A percentile compares a stretch with the other conserved stretches of the same genome.
Conservation (phyloP, 73 alveolate genomes). For the Tetrahymena borealis region DNA sequence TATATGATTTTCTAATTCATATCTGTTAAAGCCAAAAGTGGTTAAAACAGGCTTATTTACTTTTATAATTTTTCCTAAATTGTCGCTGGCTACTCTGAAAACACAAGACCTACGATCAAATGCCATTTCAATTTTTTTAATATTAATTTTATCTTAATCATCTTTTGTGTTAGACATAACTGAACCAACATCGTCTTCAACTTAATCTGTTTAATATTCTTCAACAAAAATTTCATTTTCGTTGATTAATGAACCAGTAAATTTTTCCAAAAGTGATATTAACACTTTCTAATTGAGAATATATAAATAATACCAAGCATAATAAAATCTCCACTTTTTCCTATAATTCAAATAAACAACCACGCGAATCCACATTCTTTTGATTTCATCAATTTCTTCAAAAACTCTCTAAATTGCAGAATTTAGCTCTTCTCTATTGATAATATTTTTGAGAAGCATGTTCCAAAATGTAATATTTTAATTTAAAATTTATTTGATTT, state of each 20-base stretch:
- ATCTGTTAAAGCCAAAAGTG: constrained; percentile 11
- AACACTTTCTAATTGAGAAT: constrained; percentile 20
- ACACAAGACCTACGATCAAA: constrained; percentile 36
- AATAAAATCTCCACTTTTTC: constrained; percentile 44
- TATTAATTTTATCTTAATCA: constrained; percentile 12
- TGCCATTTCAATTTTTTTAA: constrained; percentile 20
- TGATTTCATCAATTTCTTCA: constrained; percentile 15
- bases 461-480: constrained; percentile 27
- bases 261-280: constrained; percentile 16
- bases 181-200: constrained; percentile 18
- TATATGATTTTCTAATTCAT: constrained; percentile 6
- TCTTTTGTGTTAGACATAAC: constrained; percentile 14
- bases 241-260: constrained; percentile 15
- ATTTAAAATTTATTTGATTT: background rate
- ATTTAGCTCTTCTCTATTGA: constrained; percentile 22
- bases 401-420: background rate
- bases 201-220: constrained; percentile 14
- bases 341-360: constrained; percentile 15
- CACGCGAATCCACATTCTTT: constrained; percentile 24
- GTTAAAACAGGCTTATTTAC: constrained; percentile 27
- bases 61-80: constrained; percentile 9
- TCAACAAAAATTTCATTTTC: constrained; percentile 38
- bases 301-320: constrained; percentile 39
- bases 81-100: constrained; percentile 11
- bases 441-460: background rate